Evolutionary conservation across 1,284 basidiomycete genomes (phyloP).

Genomic region (Hymenochaete sp.): DNA sequence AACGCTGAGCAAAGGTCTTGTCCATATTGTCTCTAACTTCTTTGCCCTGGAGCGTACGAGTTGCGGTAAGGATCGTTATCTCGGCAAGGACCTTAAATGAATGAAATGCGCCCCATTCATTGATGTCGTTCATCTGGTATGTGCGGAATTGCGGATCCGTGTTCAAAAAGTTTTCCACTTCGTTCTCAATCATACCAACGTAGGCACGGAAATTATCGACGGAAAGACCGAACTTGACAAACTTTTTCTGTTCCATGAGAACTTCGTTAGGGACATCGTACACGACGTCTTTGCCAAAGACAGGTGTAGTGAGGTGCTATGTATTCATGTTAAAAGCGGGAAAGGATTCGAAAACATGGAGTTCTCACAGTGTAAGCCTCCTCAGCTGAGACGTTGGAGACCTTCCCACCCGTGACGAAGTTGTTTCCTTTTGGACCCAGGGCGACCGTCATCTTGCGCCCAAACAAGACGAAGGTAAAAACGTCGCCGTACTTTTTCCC

Average conservation of each 20-base stretch:
- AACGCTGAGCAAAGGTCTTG: slow-evolving; percentile 81
- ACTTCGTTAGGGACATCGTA: slow-evolving; percentile 96
- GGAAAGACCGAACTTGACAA: slow-evolving; percentile 90
- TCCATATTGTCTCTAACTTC: slow-evolving; percentile 79
- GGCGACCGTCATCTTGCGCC: slow-evolving; percentile 85
- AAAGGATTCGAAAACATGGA: not conserved
- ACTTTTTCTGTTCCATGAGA: slow-evolving; percentile 99
- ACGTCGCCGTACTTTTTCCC: slow-evolving; percentile 51
- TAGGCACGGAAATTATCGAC: slow-evolving; percentile 89
- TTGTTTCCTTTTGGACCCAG: slow-evolving; percentile 92
- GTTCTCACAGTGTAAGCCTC: slow-evolving; percentile 83
- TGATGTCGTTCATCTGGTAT: slow-evolving; percentile 53
- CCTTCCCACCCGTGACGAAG: slow-evolving; percentile 90
- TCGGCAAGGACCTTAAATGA: slow-evolving; percentile 75
- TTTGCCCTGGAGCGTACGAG: slow-evolving; percentile 85
- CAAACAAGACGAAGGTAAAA: slow-evolving; percentile 92
- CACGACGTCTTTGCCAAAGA: slow-evolving; percentile 96
- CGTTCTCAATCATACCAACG: slow-evolving; percentile 83
- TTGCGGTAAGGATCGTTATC: slow-evolving; percentile 92
- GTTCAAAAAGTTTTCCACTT: slow-evolving; percentile 67
- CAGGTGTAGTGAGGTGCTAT: slow-evolving; percentile 81
- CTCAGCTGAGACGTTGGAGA: slow-evolving; percentile 89
- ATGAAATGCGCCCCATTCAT: slow-evolving; percentile 69
- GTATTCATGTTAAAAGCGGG: slow-evolving; percentile 7
- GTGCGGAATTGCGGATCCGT: slow-evolving; percentile 52